phyloP scores from a whole-genome alignment of 139 green algal genomes.

The Volvox reticuliferus region DNA sequence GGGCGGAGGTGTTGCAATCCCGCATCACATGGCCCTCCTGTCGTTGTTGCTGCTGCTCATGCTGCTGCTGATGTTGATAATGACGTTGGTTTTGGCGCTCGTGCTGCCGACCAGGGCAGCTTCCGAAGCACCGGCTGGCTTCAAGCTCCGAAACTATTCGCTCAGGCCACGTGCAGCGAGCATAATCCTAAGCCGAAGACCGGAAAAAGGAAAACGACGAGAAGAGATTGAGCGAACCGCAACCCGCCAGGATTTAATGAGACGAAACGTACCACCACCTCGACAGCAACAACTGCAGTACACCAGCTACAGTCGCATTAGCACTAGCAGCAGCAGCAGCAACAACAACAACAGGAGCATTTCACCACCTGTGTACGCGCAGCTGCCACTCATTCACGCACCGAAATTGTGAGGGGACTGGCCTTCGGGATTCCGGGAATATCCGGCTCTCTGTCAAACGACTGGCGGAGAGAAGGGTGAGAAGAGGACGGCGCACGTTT shows the following conservation, averaged over 20 bases:
- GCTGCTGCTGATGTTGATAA: background rate
- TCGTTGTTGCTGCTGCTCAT: background rate
- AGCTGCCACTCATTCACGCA: background rate
- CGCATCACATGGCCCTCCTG: background rate
- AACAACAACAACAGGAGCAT: too few relatives aligned
- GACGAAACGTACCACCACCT: background rate
- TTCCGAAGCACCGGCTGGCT: background rate
- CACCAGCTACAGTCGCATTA: too few relatives aligned
- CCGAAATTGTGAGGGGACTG: constrained; percentile 47
- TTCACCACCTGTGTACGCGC: too few relatives aligned
- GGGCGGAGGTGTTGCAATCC: too few relatives aligned
- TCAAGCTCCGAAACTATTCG: background rate
- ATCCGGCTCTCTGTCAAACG: constrained; percentile 70
- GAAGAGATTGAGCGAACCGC: background rate
- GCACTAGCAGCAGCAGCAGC: too few relatives aligned
- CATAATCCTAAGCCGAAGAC: constrained; percentile 36
- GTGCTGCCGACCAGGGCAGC: background rate
- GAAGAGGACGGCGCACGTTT: background rate
- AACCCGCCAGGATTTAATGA: background rate
- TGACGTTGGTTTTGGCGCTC: background rate
- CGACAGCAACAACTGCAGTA: too few relatives aligned
- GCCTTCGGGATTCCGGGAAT: constrained; percentile 55
- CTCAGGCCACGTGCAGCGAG: constrained; percentile 36
- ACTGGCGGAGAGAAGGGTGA: background rate
- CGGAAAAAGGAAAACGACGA: background rate